Evolutionary conservation across 2,329 filamentous ascomycete genomes (phyloP).

Genomic region (Camillea tinctor): DNA sequence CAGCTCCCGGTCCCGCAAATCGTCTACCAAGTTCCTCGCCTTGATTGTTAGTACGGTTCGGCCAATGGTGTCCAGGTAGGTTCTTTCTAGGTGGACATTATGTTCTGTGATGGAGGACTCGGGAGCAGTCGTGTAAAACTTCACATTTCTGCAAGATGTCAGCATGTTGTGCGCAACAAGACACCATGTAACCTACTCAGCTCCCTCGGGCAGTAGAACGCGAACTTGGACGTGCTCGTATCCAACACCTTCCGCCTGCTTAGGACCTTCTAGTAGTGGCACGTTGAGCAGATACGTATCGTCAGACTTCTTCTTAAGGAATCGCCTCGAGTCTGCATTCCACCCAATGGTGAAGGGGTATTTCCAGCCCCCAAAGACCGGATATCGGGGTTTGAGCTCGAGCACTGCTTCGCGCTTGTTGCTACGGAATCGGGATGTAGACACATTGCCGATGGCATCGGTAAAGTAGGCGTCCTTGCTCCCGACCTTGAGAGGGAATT

Average conservation of each 20-base stretch:
- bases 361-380: slow-evolving; percentile 97
- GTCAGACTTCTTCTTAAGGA: slow-evolving; percentile 64
- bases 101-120: slow-evolving; percentile 58
- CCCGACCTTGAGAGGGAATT: slow-evolving; percentile 75
- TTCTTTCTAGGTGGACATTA: slow-evolving; percentile 66
- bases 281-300: slow-evolving; percentile 84
- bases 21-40: slow-evolving; percentile 85
- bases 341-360: slow-evolving; percentile 96
- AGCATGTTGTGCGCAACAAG: slow-evolving; percentile 32
- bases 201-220: slow-evolving; percentile 87
- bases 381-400: slow-evolving; percentile 90
- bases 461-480: slow-evolving; percentile 90
- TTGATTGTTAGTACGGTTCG: slow-evolving; percentile 79
- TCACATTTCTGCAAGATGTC: slow-evolving; percentile 68
- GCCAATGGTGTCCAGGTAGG: slow-evolving; percentile 90
- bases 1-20: slow-evolving; percentile 79
- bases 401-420: slow-evolving; percentile 77
- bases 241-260: slow-evolving; percentile 78
- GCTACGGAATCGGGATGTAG: slow-evolving; percentile 82
- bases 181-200: slow-evolving; percentile 60
- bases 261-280: slow-evolving; percentile 90
- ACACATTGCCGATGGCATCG: slow-evolving; percentile 95
- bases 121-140: slow-evolving; percentile 73
- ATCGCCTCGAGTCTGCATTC: slow-evolving; percentile 81
- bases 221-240: slow-evolving; percentile 80